Evolutionary conservation across 2,329 filamentous ascomycete genomes (phyloP).

Genomic region (Pyricularia grisea): DNA sequence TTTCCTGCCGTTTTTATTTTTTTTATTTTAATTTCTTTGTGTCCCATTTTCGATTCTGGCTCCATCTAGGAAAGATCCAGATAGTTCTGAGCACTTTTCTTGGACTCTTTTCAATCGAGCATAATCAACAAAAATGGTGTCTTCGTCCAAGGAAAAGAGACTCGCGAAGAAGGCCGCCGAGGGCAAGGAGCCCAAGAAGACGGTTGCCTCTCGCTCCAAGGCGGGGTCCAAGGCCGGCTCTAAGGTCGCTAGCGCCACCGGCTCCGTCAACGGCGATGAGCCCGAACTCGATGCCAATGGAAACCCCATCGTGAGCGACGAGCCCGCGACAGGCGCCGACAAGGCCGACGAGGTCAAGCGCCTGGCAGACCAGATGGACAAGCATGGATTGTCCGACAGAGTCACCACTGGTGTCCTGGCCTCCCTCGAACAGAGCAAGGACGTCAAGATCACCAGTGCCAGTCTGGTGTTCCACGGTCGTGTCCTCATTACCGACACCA

Average conservation of each 20-base stretch:
- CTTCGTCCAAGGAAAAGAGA: slow-evolving; percentile 62
- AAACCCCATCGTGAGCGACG: slow-evolving; percentile 45
- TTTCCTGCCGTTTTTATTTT: neutral
- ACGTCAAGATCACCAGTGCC: slow-evolving; percentile 92
- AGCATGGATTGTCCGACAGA: slow-evolving; percentile 90
- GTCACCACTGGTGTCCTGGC: slow-evolving; percentile 95
- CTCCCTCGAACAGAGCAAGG: slow-evolving; percentile 74
- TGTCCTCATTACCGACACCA: slow-evolving; percentile 89
- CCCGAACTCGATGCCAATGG: slow-evolving; percentile 55
- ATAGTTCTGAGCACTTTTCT: neutral
- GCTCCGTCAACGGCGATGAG: slow-evolving; percentile 63
- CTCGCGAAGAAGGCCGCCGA: slow-evolving; percentile 62
- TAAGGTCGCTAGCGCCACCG: slow-evolving; percentile 51
- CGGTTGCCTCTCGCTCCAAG: slow-evolving; percentile 55
- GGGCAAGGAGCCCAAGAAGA: slow-evolving; percentile 66
- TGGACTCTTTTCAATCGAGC: neutral
- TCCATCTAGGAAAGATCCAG: neutral
- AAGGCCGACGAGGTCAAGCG: slow-evolving; percentile 78
- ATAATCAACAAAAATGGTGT: slow-evolving; percentile 46
- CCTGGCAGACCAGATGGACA: slow-evolving; percentile 86
- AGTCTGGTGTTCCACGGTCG: slow-evolving; percentile 97
- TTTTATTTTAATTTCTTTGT: neutral
- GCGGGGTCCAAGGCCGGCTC: slow-evolving; percentile 59
- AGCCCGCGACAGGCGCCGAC: slow-evolving; percentile 59
- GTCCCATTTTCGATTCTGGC: neutral